phyloP scores from a whole-genome alignment of 441 rosid species.

The Adansonia grandidieri region DNA sequence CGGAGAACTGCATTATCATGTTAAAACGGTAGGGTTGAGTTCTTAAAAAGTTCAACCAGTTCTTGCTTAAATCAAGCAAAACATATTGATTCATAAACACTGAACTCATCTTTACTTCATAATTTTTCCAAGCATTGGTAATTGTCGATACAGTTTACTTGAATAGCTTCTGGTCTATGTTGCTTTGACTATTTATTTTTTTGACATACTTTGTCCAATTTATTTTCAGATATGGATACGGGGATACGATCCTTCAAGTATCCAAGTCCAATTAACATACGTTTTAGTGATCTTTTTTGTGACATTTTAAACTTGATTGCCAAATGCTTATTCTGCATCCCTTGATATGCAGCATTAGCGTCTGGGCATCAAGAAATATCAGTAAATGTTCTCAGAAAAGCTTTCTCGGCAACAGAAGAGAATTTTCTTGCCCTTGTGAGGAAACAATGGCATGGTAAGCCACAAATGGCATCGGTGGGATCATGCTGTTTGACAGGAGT shows the following conservation, averaged over 20 bases:
- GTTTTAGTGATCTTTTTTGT: background rate
- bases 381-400: conserved; percentile 45
- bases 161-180: no score
- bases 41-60: background rate
- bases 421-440: conserved; percentile 50
- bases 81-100: background rate
- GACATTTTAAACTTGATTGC: background rate
- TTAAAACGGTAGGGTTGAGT: no score
- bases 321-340: conserved; percentile 20
- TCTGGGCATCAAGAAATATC: conserved; percentile 44
- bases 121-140: background rate
- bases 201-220: no score
- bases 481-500: conserved; percentile 64
- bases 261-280: no score
- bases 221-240: no score
- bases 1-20: no score
- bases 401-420: conserved; percentile 52
- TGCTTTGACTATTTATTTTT: no score
- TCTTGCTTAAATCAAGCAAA: background rate
- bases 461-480: conserved; percentile 63
- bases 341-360: conserved; percentile 45
- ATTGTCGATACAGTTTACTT: no score
- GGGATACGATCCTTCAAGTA: no score
- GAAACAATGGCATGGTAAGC: conserved; percentile 55
- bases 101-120: background rate